phyloP scores from a whole-genome alignment of 805 yeast genomes.

The Starmerella stellata region DNA sequence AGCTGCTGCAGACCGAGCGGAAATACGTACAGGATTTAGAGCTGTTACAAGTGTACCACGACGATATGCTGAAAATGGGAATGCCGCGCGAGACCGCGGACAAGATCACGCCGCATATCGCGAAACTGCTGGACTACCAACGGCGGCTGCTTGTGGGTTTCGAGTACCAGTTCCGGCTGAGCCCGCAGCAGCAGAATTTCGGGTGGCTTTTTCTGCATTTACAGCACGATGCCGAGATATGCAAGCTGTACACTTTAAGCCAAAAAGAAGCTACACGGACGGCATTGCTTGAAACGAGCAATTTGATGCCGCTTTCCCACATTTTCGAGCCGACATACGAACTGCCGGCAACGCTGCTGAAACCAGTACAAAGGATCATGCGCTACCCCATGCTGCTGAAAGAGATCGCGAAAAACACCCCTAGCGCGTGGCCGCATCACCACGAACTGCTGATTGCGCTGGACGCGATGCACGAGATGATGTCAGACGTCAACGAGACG shows the following conservation, averaged over 20 bases:
- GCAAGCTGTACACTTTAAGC: constrained; percentile 88
- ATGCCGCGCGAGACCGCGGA: constrained; percentile 66
- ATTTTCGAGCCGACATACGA: constrained; percentile 74
- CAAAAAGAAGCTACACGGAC: constrained; percentile 75
- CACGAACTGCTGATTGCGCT: constrained; percentile 56
- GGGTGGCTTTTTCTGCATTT: constrained; percentile 81
- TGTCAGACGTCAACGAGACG: constrained; percentile 76
- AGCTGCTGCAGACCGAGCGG: constrained; percentile 75
- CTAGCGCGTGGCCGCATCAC: constrained; percentile 33
- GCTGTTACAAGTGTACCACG: constrained; percentile 45
- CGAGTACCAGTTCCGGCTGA: constrained; percentile 69
- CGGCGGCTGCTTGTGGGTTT: constrained; percentile 71
- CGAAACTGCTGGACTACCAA: constrained; percentile 77
- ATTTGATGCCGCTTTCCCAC: constrained; percentile 34
- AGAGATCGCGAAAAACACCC: constrained; percentile 53
- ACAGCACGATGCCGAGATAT: constrained; percentile 66
- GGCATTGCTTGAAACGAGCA: constrained; percentile 41
- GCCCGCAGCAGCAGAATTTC: constrained; percentile 52
- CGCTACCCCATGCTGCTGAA: constrained; percentile 68
- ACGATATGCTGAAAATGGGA: constrained; percentile 47
- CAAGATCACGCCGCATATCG: constrained; percentile 65
- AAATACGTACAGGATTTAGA: constrained; percentile 86
- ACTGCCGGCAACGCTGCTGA: constrained; percentile 69
- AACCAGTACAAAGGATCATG: constrained; percentile 93
- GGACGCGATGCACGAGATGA: constrained; percentile 63